A percentile compares a stretch with the other conserved stretches of the same genome.
These are phyloP conservation scores for Penicillium capsulatum DNA, from an alignment of 2,329 filamentous ascomycete genomes.

Conservation along the genomic window DNA sequence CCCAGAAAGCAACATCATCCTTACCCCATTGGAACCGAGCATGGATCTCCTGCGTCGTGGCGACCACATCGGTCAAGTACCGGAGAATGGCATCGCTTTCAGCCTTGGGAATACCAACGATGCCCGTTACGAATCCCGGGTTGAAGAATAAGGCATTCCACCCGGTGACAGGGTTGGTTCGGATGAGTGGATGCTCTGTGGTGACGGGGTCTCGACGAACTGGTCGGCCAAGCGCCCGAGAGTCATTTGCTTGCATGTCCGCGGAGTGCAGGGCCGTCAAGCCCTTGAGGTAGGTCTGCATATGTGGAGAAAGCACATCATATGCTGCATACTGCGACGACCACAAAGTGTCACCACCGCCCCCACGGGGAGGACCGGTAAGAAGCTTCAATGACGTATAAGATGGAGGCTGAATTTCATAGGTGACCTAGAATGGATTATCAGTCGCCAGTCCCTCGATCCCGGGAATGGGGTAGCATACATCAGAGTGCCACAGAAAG, in stretches of 20 bases:
- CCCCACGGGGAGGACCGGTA: conserved; percentile 51
- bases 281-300: conserved; percentile 57
- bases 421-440: conserved; percentile 45
- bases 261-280: conserved; percentile 55
- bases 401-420: conserved; percentile 55
- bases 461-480: conserved; percentile 26
- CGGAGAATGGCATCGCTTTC: conserved; percentile 52
- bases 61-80: conserved; percentile 53
- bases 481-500: conserved; percentile 55
- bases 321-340: conserved; percentile 57
- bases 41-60: conserved; percentile 63
- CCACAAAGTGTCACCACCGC: conserved; percentile 57
- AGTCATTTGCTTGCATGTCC: conserved; percentile 51
- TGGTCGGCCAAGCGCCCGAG: conserved; percentile 48
- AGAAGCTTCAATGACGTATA: conserved; percentile 56
- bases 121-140: conserved; percentile 55
- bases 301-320: conserved; percentile 51
- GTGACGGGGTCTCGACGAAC: conserved; percentile 52
- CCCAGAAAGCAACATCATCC: conserved; percentile 65
- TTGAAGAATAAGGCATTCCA: conserved; percentile 61
- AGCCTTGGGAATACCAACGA: conserved; percentile 55
- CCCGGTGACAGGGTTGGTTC: conserved; percentile 58
- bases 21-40: conserved; percentile 62
- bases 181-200: conserved; percentile 55
- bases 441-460: conserved; percentile 1